Evolutionary conservation across 169 alveolate species (phyloP).

Genomic region (Babesia divergens): DNA sequence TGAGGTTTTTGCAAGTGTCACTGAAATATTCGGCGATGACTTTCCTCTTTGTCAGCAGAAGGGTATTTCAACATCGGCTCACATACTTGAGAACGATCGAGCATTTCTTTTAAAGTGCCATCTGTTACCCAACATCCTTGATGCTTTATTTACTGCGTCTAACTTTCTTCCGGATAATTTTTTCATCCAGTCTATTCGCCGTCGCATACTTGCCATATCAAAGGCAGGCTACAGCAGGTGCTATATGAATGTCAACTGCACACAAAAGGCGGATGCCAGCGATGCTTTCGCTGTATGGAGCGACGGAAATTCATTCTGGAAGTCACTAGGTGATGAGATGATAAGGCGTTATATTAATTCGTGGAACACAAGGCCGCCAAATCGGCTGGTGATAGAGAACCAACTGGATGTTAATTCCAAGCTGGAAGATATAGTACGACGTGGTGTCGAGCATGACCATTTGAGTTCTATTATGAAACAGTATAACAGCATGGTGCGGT

Average conservation of each 20-base stretch:
- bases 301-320: conserved; percentile 37
- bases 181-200: conserved; percentile 10
- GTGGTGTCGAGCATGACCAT: conserved; percentile 65
- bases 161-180: conserved; percentile 40
- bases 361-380: conserved; percentile 65
- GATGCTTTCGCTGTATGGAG: neutral
- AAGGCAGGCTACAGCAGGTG: neutral
- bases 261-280: too few species aligned
- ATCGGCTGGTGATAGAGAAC: conserved; percentile 45
- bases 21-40: conserved; percentile 51
- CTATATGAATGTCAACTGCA: neutral
- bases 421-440: conserved; percentile 39
- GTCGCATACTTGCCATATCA: neutral
- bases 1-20: conserved; percentile 49
- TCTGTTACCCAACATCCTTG: conserved; percentile 33
- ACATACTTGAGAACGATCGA: conserved; percentile 17
- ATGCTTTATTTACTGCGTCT: conserved; percentile 8
- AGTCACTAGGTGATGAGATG: conserved; percentile 38
- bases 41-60: conserved; percentile 33
- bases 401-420: conserved; percentile 27
- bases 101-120: conserved; percentile 55
- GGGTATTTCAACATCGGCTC: conserved; percentile 9
- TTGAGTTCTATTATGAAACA: conserved; percentile 28
- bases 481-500: conserved; percentile 28
- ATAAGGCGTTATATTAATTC: conserved; percentile 32